Evolutionary conservation across 768 basidiomycete genomes (phyloP).

Genomic region (Harrya chromipes): DNA sequence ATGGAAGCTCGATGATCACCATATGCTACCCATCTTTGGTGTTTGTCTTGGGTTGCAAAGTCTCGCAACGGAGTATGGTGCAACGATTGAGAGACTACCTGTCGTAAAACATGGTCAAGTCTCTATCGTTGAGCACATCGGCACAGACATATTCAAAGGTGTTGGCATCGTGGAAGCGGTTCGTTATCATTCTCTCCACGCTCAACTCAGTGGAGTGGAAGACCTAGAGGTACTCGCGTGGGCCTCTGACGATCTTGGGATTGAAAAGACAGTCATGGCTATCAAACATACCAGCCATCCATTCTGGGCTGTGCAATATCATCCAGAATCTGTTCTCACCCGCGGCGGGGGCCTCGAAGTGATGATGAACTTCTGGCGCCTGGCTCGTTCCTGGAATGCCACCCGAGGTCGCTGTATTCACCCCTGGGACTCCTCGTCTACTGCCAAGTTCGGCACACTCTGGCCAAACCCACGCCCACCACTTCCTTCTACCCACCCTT

Average conservation of each 20-base stretch:
- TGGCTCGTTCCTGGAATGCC: conserved; percentile 58
- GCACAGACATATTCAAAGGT: conserved; percentile 58
- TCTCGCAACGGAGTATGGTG: conserved; percentile 63
- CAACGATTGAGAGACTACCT: conserved; percentile 51
- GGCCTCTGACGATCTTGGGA: conserved; percentile 64
- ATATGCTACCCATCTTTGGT: conserved; percentile 71
- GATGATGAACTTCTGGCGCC: conserved; percentile 69
- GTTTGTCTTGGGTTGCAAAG: conserved; percentile 85
- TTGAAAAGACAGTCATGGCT: conserved; percentile 74
- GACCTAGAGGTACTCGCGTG: conserved; percentile 69
- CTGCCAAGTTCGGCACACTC: conserved; percentile 41
- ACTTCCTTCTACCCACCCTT: conserved; percentile 16
- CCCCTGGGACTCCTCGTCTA: conserved; percentile 41
- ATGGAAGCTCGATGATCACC: conserved; percentile 56
- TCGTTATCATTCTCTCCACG: conserved; percentile 79
- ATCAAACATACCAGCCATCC: conserved; percentile 59
- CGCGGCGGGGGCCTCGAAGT: conserved; percentile 65
- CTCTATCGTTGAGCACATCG: conserved; percentile 57
- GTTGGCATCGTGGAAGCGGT: conserved; percentile 57
- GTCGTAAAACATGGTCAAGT: conserved; percentile 81
- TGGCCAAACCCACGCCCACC: conserved; percentile 52
- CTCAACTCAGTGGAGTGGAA: conserved; percentile 43
- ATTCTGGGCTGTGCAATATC: conserved; percentile 89
- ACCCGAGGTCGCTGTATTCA: conserved; percentile 34
- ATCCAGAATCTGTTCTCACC: conserved; percentile 82